phyloP scores from a whole-genome alignment of 2,329 filamentous ascomycete species.

The Arthrobotrys sinensis region DNA sequence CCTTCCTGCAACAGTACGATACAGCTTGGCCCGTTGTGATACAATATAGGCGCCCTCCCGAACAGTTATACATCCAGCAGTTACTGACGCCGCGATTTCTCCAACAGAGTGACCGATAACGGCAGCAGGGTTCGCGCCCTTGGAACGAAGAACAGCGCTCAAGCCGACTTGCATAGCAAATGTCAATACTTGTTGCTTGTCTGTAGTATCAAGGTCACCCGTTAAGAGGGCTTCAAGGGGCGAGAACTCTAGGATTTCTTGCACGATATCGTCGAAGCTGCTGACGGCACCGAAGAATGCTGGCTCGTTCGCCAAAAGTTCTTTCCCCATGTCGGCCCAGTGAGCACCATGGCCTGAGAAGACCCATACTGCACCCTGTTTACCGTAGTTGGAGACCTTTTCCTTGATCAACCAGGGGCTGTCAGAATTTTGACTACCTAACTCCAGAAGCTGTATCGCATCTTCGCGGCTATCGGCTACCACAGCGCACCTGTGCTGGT shows the following conservation, averaged over 20 bases:
- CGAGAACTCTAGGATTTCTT: conserved; percentile 31
- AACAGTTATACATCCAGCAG: conserved; percentile 65
- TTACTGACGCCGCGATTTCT: conserved; percentile 68
- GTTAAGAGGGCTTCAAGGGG: conserved; percentile 30
- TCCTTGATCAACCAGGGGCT: conserved; percentile 22
- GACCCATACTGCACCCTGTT: conserved; percentile 63
- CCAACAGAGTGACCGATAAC: conserved; percentile 69
- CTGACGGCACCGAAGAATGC: conserved; percentile 33
- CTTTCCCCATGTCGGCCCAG: conserved; percentile 68
- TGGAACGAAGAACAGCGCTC: conserved; percentile 64
- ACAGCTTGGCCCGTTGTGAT: conserved; percentile 65
- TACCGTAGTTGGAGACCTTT: conserved; percentile 27
- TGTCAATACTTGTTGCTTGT: conserved; percentile 63
- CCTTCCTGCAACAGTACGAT: conserved; percentile 38
- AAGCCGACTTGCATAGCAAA: conserved; percentile 67
- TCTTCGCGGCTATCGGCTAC: conserved; percentile 34
- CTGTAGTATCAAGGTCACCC: conserved; percentile 35
- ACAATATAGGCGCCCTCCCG: conserved; percentile 67
- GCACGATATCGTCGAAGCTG: conserved; percentile 29
- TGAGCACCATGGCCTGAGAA: conserved; percentile 71
- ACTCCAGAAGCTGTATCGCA: conserved; percentile 10
- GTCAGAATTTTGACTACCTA: conserved; percentile 8
- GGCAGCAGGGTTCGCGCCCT: conserved; percentile 66
- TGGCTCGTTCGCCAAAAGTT: conserved; percentile 64
- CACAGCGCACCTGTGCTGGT: conserved; percentile 26